phyloP scores from a whole-genome alignment of 306 rosid genomes.

The Castanea crenata region DNA sequence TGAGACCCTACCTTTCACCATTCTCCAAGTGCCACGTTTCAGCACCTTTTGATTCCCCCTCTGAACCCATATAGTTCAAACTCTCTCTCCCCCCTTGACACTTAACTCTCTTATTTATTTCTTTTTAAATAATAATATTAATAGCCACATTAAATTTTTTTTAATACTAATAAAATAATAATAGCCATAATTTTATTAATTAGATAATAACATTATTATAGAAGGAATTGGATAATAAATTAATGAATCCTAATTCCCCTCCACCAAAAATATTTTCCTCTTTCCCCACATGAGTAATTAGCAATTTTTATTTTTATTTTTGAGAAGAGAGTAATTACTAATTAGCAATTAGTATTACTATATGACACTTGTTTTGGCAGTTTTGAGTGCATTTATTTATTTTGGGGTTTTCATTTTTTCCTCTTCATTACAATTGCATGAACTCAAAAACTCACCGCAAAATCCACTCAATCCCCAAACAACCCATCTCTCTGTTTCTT shows the following conservation, averaged over 20 bases:
- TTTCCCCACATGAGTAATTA: neutral
- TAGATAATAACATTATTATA: no score
- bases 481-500: constrained; percentile 8
- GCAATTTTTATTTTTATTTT: no score
- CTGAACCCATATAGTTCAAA: neutral
- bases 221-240: neutral
- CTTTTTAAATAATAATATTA: neutral
- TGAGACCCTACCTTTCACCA: constrained; percentile 3
- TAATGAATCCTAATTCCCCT: neutral
- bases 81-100: neutral
- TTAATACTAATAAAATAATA: no score
- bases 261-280: neutral
- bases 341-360: no score
- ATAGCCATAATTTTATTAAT: no score
- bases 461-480: constrained; percentile 20
- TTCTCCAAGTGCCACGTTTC: constrained; percentile 8
- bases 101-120: constrained; percentile 10
- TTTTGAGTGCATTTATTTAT: neutral
- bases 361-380: neutral
- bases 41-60: neutral
- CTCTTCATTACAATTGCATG: constrained; percentile 25
- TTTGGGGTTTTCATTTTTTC: neutral
- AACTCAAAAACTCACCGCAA: constrained; percentile 24
- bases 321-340: no score
- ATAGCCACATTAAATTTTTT: neutral